Conservation (phyloP, 2,329 filamentous ascomycete genomes). For the Penicillium sp. region DNA sequence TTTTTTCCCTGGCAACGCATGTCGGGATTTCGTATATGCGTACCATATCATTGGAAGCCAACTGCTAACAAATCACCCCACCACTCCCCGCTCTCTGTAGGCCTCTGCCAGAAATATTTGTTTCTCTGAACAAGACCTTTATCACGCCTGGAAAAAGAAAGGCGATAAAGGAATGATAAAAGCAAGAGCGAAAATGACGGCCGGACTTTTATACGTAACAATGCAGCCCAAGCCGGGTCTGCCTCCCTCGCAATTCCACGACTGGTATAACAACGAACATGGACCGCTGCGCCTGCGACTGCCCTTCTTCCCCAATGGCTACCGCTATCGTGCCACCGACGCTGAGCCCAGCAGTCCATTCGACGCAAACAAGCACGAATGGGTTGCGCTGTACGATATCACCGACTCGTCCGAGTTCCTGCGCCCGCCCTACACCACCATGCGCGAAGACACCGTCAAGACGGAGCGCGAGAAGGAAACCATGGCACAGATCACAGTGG, state of each 20-base stretch:
- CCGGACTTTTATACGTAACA: slow-evolving; percentile 77
- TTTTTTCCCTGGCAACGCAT: not conserved
- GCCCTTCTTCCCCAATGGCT: slow-evolving; percentile 69
- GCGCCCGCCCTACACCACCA: slow-evolving; percentile 62
- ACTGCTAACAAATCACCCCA: not conserved
- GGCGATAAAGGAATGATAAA: not conserved
- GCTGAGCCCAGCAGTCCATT: slow-evolving; percentile 27
- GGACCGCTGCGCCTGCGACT: slow-evolving; percentile 75
- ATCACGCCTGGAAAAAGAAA: not conserved
- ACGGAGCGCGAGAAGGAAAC: slow-evolving; percentile 58
- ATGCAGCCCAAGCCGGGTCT: slow-evolving; percentile 73
- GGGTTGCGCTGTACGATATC: slow-evolving; percentile 78
- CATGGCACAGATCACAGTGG: slow-evolving; percentile 64
- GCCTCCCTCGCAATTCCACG: slow-evolving; percentile 69
- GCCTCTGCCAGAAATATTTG: not conserved
- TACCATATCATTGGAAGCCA: not conserved
- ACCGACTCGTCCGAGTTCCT: slow-evolving; percentile 68
- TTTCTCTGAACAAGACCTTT: not conserved
- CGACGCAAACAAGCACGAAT: slow-evolving; percentile 56
- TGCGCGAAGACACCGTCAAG: slow-evolving; percentile 47
- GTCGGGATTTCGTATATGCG: not conserved
- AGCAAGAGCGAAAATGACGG: slow-evolving; percentile 28
- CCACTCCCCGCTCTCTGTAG: not conserved
- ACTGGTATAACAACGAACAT: slow-evolving; percentile 94
- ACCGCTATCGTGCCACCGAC: slow-evolving; percentile 71